Percentiles rank a stretch among this genome's conserved stretches.
phyloP scores from a whole-genome alignment of 2,329 filamentous ascomycete genomes.

The Chrysoporthe deuterocubensis region DNA sequence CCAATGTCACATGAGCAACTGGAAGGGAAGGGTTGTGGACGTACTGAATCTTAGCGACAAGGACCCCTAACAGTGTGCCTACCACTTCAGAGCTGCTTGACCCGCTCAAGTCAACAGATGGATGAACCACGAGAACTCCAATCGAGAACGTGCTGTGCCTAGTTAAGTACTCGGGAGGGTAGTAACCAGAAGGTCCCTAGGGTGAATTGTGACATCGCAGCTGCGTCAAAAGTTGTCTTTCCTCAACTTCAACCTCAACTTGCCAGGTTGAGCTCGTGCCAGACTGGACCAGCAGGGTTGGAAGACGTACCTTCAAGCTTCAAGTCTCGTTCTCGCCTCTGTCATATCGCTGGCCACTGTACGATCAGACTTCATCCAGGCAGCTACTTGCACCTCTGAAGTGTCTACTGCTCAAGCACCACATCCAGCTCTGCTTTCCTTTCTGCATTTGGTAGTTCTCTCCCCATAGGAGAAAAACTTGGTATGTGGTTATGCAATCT shows the following conservation, averaged over 20 bases:
- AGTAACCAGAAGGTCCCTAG: too few species aligned
- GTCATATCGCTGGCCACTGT: neutral
- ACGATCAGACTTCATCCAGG: neutral
- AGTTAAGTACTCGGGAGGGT: too few species aligned
- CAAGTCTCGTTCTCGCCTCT: neutral
- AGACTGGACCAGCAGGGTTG: neutral
- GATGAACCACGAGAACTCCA: neutral
- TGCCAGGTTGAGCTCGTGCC: neutral
- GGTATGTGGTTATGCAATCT: neutral
- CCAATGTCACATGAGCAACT: neutral
- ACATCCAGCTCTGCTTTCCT: neutral
- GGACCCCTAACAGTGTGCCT: too few species aligned
- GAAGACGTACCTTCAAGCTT: neutral
- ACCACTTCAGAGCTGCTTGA: neutral
- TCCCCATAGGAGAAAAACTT: neutral
- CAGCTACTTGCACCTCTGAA: neutral
- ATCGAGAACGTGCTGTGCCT: neutral
- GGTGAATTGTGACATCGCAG: too few species aligned
- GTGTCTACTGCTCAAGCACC: neutral
- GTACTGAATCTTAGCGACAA: neutral
- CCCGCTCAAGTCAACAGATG: neutral
- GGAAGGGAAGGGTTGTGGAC: neutral
- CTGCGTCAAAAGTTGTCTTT: too few species aligned
- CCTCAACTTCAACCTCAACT: too few species aligned
- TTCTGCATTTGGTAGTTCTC: neutral